Evolutionary conservation across 768 basidiomycete genomes (phyloP), one percentile per base, ranked within the genome.

Genomic region (Sporobolomyces phaffii): DNA sequence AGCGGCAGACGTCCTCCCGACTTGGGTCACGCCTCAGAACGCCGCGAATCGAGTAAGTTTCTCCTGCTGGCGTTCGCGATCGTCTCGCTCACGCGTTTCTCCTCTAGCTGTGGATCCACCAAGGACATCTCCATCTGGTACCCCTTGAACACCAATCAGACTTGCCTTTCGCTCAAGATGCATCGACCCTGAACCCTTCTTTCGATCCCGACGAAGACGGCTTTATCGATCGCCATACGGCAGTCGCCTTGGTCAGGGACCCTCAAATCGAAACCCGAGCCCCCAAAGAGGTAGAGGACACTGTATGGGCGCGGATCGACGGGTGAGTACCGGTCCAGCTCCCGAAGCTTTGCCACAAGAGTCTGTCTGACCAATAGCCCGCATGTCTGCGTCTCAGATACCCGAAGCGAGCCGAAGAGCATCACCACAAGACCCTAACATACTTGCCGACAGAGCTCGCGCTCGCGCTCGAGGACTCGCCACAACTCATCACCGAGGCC

Each of bases 1-100:
- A 79, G 94, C 91, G 5, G 96, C 96, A 26, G 88, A 96, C 57
- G 83, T 81, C 33, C 80, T 99, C 18, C 94, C 94, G 20, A 79
- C 81, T 7, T 98, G 94, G 96, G 86, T 96, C 50, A 88, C 87
- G 33, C 96, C 94, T 18, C 81, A 86, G 38, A 97, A 94, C 77
- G 86, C 91, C 53, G 86, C 87, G 77, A 94, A 98, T 79, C 86
- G 96, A 81, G 92, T 93, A 80, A 80, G 89, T 41, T 29, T 20
- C 26, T 29, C 43, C 22, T 38, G 29, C n/a, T 9, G 14, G 26
- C 52, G 5, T n/a, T 81, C 73, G 65, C 72, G 29, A 33, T 31
- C 40, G 26, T 13, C 7, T 22, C 17, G 22, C 5, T 20, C 43
- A 5, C 20, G 15, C 38, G 7, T 33, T 38, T 22, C 18, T 28